A percentile compares a stretch with the other conserved stretches of the same genome.
Evolutionary conservation across 768 basidiomycete species (phyloP).

Genomic region (Serpula lacrymans): DNA sequence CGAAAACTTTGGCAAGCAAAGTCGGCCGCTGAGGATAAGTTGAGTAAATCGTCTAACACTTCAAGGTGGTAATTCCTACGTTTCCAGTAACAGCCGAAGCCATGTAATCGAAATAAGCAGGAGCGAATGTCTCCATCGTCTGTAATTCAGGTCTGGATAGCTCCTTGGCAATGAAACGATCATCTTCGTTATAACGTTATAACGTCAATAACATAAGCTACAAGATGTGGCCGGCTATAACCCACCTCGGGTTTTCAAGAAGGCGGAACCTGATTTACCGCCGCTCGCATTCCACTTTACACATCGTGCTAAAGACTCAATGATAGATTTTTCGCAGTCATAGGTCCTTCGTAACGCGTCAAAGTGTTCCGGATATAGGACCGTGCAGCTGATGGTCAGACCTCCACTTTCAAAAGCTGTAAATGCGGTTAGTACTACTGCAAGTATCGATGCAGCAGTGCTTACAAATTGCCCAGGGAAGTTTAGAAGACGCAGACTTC

Average conservation of each 20-base stretch:
- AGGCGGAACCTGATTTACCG: constrained; percentile 95
- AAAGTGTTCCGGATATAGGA: constrained; percentile 96
- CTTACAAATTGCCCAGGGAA: constrained; percentile 81
- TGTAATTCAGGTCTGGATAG: constrained; percentile 88
- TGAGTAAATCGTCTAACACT: constrained; percentile 5
- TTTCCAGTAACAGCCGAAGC: constrained; percentile 86
- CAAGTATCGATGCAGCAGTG: neutral
- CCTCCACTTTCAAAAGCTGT: constrained; percentile 89
- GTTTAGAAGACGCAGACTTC: constrained; percentile 70
- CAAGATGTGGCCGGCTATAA: constrained; percentile 1
- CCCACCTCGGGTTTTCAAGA: constrained; percentile 90
- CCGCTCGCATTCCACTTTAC: constrained; percentile 95
- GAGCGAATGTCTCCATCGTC: constrained; percentile 95
- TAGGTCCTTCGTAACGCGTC: constrained; percentile 90
- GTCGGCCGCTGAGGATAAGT: constrained; percentile 70
- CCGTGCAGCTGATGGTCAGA: constrained; percentile 87
- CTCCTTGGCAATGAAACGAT: constrained; percentile 98
- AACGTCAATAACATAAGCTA: neutral
- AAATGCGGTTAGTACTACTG: constrained; percentile 6
- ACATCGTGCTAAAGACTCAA: constrained; percentile 91
- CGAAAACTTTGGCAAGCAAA: constrained; percentile 92
- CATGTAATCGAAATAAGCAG: constrained; percentile 98
- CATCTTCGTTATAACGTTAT: constrained; percentile 50
- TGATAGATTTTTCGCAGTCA: constrained; percentile 90
- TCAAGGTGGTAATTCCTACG: constrained; percentile 41